Evolutionary conservation across 495 filamentous ascomycete species (phyloP), one percentile per base, ranked within the genome.

Genomic region (Lentithecium fluviatile): DNA sequence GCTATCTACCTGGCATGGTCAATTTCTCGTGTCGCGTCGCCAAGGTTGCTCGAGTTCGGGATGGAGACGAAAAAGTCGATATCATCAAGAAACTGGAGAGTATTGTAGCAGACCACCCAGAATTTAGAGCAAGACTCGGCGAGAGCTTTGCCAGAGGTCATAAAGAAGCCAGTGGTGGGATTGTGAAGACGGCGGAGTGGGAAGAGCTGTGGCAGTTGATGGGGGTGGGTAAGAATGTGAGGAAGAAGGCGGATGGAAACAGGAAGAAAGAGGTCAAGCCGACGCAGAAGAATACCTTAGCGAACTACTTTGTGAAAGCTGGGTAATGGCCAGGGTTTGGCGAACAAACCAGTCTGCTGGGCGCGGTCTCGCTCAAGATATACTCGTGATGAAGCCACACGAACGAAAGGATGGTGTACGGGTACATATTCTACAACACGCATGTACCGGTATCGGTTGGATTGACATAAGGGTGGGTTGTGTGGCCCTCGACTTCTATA

Each of bases 21-120:
- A 80, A 82, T 64, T 85, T 86, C 67, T 84, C 82, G 15, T 84
- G 83, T 56, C 75, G 83, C 10, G 72, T 83, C 20, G 73, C 80
- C 7, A 72, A 75, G 24, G 75, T 72, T 51, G 82, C 80, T 15
- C 63, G 74, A 15, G 67, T 53, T 24, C 67, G 73, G 34, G 73
- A 79, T 5, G 70, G 73, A 24, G 74, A 79, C 21, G 74, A 75
- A 6, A 75, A 78, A 1, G 77, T 85, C 25, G 77, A 85, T 60
- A 80, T 86, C 60, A 84, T 85, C 50, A 72, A 74, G 49, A 70
- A 72, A 2, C 51, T 86, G 29, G 72, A 75, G 56, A 72, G 57
- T 4, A 75, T 79, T 37, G 83, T 79, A 6, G 73, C 70, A 10
- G 66, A 75, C 24, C 68, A 74, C 15, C 25, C 34, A 17, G 75